These are phyloP conservation scores for Botryotinia calthae DNA, from an alignment of 2,329 filamentous ascomycete genomes.

Conservation along the genomic window DNA sequence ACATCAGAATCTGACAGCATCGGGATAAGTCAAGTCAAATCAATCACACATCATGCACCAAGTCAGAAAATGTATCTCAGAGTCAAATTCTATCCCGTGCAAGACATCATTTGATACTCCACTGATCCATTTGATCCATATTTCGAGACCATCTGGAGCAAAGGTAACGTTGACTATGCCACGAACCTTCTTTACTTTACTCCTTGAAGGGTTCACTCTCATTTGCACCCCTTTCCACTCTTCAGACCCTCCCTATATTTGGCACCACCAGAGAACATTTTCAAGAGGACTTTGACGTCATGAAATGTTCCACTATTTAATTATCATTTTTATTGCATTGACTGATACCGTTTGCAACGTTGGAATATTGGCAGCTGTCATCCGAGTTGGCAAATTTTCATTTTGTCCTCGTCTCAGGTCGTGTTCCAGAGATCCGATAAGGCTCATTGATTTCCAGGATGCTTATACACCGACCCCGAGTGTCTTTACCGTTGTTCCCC, in stretches of 20 bases:
- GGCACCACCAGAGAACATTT: background rate
- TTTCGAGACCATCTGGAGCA: background rate
- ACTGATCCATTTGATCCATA: background rate
- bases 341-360: background rate
- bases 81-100: background rate
- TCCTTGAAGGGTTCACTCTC: background rate
- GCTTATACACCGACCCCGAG: background rate
- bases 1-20: background rate
- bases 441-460: background rate
- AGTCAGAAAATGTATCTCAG: background rate
- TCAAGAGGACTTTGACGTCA: background rate
- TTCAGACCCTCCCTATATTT: background rate
- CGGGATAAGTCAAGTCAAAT: background rate
- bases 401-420: background rate
- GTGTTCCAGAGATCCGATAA: constrained; percentile 3
- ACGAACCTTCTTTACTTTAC: background rate
- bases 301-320: background rate
- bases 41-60: background rate
- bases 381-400: background rate
- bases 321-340: background rate
- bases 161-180: background rate
- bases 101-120: background rate
- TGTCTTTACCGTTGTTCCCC: background rate
- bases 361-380: background rate
- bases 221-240: background rate